A percentile compares a stretch with the other conserved stretches of the same genome.
These are phyloP conservation scores for Claviceps purpurea DNA, from an alignment of 2,329 filamentous ascomycete genomes.

Conservation along the genomic window DNA sequence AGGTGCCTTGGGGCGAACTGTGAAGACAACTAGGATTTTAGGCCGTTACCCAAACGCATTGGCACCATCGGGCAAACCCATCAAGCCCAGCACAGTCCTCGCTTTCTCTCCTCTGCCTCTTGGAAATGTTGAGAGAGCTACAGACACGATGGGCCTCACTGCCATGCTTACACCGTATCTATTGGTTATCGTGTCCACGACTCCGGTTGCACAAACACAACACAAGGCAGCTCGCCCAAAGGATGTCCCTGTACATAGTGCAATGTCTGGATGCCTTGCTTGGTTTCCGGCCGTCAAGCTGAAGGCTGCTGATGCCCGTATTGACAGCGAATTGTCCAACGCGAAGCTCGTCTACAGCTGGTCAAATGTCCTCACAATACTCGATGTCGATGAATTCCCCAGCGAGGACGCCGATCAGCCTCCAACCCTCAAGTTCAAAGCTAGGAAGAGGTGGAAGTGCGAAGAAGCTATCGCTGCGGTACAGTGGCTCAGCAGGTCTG, in stretches of 20 bases:
- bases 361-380: slow-evolving; percentile 91
- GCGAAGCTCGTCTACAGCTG: slow-evolving; percentile 94
- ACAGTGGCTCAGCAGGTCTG: slow-evolving; percentile 91
- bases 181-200: slow-evolving; percentile 92
- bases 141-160: slow-evolving; percentile 78
- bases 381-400: slow-evolving; percentile 69
- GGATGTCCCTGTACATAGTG: slow-evolving; percentile 77
- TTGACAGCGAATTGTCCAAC: slow-evolving; percentile 56
- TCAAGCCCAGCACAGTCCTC: slow-evolving; percentile 89
- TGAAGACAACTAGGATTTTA: slow-evolving; percentile 82
- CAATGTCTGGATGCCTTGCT: slow-evolving; percentile 84
- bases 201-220: slow-evolving; percentile 88
- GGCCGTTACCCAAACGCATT: slow-evolving; percentile 74
- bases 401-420: slow-evolving; percentile 62
- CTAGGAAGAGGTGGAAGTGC: slow-evolving; percentile 79
- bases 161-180: slow-evolving; percentile 94
- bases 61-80: slow-evolving; percentile 46
- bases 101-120: slow-evolving; percentile 83
- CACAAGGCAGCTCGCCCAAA: slow-evolving; percentile 87
- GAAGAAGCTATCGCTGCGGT: slow-evolving; percentile 93
- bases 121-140: slow-evolving; percentile 83
- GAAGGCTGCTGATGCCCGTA: slow-evolving; percentile 57
- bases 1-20: slow-evolving; percentile 68
- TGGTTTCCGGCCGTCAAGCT: slow-evolving; percentile 96
- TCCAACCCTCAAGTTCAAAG: slow-evolving; percentile 63